Evolutionary conservation across 2,329 filamentous ascomycete species (phyloP).

Genomic region (Sarocladium kiliense): DNA sequence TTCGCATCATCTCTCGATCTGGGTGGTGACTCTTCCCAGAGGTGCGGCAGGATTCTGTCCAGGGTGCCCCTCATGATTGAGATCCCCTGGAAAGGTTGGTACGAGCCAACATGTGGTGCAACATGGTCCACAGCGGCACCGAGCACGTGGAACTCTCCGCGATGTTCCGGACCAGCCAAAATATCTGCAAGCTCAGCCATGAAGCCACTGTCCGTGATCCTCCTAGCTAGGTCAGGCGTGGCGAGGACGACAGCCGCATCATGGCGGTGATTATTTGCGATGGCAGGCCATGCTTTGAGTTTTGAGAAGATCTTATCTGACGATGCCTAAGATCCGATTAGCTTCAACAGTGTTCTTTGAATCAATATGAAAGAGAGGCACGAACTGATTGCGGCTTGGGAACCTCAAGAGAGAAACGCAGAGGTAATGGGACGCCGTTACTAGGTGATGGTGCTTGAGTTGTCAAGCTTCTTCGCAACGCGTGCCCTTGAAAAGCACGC

Average conservation of each 20-base stretch:
- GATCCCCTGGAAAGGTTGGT: constrained; percentile 36
- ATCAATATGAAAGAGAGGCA: not conserved
- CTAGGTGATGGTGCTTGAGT: not conserved
- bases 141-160: constrained; percentile 38
- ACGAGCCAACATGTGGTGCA: constrained; percentile 26
- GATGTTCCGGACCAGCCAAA: not conserved
- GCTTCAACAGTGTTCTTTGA: no score
- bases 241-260: constrained; percentile 45
- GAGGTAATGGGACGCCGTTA: not conserved
- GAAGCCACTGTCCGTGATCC: constrained; percentile 39
- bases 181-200: constrained; percentile 30
- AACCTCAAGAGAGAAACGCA: not conserved
- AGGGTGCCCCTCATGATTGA: constrained; percentile 44
- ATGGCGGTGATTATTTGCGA: constrained; percentile 23
- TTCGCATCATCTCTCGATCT: constrained; percentile 25
- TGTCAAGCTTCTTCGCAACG: not conserved
- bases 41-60: constrained; percentile 35
- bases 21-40: constrained; percentile 33
- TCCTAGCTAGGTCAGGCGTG: constrained; percentile 42
- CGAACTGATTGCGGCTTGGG: not conserved
- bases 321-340: not conserved
- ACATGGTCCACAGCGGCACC: constrained; percentile 53
- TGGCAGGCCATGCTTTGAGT: constrained; percentile 6
- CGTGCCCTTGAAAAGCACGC: not conserved
- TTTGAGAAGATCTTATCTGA: not conserved